A percentile compares a stretch with the other conserved stretches of the same genome.
These are phyloP conservation scores for Corrigiola litoralis DNA, from an alignment of 179 eudicot species.

Conservation along the genomic window DNA sequence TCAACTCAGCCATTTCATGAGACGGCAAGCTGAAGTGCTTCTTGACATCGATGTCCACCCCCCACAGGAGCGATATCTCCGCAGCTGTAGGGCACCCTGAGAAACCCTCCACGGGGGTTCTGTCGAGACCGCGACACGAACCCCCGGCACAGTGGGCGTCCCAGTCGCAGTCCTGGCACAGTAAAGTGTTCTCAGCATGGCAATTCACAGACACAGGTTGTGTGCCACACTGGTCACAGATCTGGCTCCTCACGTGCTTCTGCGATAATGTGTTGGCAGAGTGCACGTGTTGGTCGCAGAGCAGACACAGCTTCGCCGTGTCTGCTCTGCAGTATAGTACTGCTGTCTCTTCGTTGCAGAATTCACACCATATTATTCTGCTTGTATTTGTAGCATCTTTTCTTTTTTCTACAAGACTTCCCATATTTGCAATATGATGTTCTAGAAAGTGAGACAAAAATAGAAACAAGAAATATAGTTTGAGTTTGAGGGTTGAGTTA, in stretches of 20 bases:
- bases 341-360: slow-evolving; percentile 51
- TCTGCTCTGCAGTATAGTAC: slow-evolving; percentile 81
- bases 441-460: neutral
- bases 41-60: slow-evolving; percentile 32
- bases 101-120: slow-evolving; percentile 42
- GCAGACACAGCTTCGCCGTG: slow-evolving; percentile 73
- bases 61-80: slow-evolving; percentile 49
- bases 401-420: neutral
- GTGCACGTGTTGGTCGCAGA: slow-evolving; percentile 85
- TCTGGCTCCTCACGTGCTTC: slow-evolving; percentile 69
- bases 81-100: slow-evolving; percentile 52
- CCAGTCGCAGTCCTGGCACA: slow-evolving; percentile 61
- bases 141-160: slow-evolving; percentile 31
- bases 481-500: too few species aligned
- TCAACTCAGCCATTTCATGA: neutral
- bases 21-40: neutral
- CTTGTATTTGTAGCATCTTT: neutral
- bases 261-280: slow-evolving; percentile 75
- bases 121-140: slow-evolving; percentile 24
- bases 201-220: slow-evolving; percentile 43
- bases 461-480: too few species aligned
- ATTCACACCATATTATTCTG: slow-evolving; percentile 40
- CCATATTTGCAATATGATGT: slow-evolving; percentile 13
- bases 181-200: slow-evolving; percentile 33
- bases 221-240: slow-evolving; percentile 59